phyloP scores from a whole-genome alignment of 106 monocot genomes.

The Allium sativum region DNA sequence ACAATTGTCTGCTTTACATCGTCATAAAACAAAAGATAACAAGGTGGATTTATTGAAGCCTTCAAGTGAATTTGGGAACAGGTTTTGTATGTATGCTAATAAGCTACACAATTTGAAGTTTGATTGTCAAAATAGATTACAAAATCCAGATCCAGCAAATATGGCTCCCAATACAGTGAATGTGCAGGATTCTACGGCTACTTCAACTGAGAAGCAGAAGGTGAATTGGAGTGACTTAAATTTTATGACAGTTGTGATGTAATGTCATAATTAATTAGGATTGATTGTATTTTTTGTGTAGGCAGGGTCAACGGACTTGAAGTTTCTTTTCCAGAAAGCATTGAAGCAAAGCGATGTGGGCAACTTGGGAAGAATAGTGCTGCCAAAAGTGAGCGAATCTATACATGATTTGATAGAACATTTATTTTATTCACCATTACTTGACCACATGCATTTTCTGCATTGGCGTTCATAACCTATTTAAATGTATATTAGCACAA shows the following conservation, averaged over 20 bases:
- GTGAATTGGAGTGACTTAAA: not conserved
- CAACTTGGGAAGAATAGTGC: slow-evolving; percentile 78
- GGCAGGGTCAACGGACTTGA: slow-evolving; percentile 55
- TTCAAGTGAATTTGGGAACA: not conserved
- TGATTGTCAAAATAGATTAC: slow-evolving; percentile 15
- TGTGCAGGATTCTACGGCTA: not conserved
- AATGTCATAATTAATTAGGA: not conserved
- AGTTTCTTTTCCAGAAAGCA: slow-evolving; percentile 82
- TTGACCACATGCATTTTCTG: not conserved
- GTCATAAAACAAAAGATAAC: slow-evolving; percentile 16
- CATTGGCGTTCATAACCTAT: too few species aligned
- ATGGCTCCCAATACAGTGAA: not conserved
- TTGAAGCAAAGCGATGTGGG: slow-evolving; percentile 94
- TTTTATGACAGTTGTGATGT: not conserved
- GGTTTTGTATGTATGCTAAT: not conserved
- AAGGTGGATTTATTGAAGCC: not conserved
- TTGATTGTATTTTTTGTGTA: not conserved
- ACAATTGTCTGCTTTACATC: slow-evolving; percentile 49
- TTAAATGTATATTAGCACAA: too few species aligned
- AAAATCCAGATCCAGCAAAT: not conserved
- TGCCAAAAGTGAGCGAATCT: slow-evolving; percentile 60
- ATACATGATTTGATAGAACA: not conserved
- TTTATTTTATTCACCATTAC: not conserved
- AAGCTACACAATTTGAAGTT: slow-evolving; percentile 5
- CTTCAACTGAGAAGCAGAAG: not conserved